Evolutionary conservation across 2,329 filamentous ascomycete genomes (phyloP).

Genomic region (Emergomyces pasteurianus): DNA sequence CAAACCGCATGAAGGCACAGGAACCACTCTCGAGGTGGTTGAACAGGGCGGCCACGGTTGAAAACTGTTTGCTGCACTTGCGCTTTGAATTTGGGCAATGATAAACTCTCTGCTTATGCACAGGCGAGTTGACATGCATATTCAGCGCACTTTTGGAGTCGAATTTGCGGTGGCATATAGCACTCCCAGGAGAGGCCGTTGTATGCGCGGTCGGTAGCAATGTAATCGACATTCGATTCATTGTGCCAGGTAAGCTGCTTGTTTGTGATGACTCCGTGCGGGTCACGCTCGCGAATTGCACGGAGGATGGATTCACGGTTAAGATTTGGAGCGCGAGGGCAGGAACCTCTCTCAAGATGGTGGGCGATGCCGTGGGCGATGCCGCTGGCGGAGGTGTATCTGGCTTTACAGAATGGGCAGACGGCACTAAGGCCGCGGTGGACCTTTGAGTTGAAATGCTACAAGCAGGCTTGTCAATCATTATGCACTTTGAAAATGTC

Average conservation of each 20-base stretch:
- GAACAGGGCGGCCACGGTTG: slow-evolving; percentile 30
- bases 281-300: slow-evolving; percentile 37
- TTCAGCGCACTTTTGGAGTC: slow-evolving; percentile 27
- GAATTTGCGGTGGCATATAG: slow-evolving; percentile 43
- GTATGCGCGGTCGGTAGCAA: slow-evolving; percentile 32
- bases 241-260: slow-evolving; percentile 38
- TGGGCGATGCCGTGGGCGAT: slow-evolving; percentile 42
- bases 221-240: slow-evolving; percentile 19
- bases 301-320: slow-evolving; percentile 40
- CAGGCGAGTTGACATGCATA: slow-evolving; percentile 43
- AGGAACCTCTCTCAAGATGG: slow-evolving; percentile 47
- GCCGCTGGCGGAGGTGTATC: slow-evolving; percentile 41
- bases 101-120: slow-evolving; percentile 38
- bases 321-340: slow-evolving; percentile 33
- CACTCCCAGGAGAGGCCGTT: slow-evolving; percentile 41
- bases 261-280: slow-evolving; percentile 39
- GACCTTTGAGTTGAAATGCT: slow-evolving; percentile 45
- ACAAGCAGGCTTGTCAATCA: background rate
- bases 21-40: slow-evolving; percentile 37
- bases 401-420: slow-evolving; percentile 45
- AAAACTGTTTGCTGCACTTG: slow-evolving; percentile 27
- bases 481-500: no score
- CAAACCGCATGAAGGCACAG: slow-evolving; percentile 31
- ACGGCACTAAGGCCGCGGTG: slow-evolving; percentile 36
- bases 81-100: slow-evolving; percentile 29